phyloP scores from a whole-genome alignment of 2,329 filamentous ascomycete genomes.

The Seiridium cupressi region DNA sequence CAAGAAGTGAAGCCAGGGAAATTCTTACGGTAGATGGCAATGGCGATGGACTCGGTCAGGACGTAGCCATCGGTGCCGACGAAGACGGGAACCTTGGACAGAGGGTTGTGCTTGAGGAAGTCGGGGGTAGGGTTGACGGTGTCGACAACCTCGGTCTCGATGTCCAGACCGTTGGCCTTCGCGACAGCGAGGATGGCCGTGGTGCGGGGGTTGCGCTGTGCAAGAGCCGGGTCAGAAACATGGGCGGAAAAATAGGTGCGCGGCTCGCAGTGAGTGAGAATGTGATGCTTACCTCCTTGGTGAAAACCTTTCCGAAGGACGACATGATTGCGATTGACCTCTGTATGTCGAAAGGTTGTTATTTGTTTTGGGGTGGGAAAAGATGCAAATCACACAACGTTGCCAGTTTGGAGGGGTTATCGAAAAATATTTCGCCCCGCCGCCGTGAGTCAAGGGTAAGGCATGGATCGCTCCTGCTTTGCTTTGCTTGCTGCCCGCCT shows the following conservation, averaged over 20 bases:
- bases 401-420: background rate
- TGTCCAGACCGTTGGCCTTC: constrained; percentile 93
- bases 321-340: constrained; percentile 61
- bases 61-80: constrained; percentile 87
- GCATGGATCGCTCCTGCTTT: background rate
- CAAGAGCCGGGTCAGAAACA: constrained; percentile 10
- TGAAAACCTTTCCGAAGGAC: constrained; percentile 96
- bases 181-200: constrained; percentile 87
- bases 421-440: constrained; percentile 2
- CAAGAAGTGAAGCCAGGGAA: constrained; percentile 14
- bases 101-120: constrained; percentile 81
- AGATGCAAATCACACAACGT: background rate
- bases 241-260: background rate
- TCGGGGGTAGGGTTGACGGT: constrained; percentile 66
- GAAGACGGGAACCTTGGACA: constrained; percentile 92
- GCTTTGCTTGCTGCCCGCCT: background rate
- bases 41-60: constrained; percentile 87
- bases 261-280: background rate
- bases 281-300: constrained; percentile 62
- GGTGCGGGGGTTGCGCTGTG: constrained; percentile 71
- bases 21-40: constrained; percentile 91
- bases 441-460: background rate
- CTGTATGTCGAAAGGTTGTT: constrained; percentile 10
- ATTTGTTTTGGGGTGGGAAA: background rate
- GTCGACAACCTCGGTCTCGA: constrained; percentile 78